Percentiles rank a stretch among this genome's conserved stretches.
phyloP scores from a whole-genome alignment of 306 rosid species.

The Gastrolobium villosum region DNA sequence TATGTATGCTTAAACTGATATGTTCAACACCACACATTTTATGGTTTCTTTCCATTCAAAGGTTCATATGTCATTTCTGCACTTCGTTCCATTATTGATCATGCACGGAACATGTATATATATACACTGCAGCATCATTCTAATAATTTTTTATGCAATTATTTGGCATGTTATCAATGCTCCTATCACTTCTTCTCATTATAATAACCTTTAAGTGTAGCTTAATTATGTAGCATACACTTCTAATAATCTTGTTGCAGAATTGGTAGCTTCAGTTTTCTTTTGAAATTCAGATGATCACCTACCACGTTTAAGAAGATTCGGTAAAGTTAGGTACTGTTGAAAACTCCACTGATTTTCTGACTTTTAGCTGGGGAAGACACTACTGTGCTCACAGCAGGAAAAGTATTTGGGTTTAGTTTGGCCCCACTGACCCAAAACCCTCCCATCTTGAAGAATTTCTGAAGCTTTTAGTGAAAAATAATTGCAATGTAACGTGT shows the following conservation, averaged over 20 bases:
- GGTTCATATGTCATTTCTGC: conserved; percentile 26
- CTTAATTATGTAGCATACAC: not conserved
- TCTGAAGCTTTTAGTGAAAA: conserved; percentile 32
- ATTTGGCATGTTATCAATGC: not conserved
- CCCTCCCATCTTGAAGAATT: conserved; percentile 2
- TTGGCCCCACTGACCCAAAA: conserved; percentile 8
- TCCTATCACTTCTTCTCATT: not conserved
- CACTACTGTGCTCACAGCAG: not conserved
- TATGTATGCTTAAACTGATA: conserved; percentile 44
- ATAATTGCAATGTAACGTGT: conserved; percentile 22
- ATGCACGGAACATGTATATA: not conserved
- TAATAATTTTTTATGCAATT: not conserved
- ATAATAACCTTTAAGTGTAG: not conserved
- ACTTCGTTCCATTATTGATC: not conserved
- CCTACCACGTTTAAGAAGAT: conserved; percentile 1
- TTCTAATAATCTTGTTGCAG: not conserved
- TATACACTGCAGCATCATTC: not conserved
- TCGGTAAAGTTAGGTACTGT: not conserved
- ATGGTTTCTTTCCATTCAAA: conserved; percentile 11
- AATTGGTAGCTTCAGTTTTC: conserved; percentile 1
- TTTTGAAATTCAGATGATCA: conserved; percentile 30
- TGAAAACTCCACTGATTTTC: not conserved
- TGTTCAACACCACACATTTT: conserved; percentile 7
- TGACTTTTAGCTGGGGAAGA: conserved; percentile 14
- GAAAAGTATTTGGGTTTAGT: conserved; percentile 16